Evolutionary conservation across 768 basidiomycete species (phyloP).

Genomic region (Amanita subjunquillea): DNA sequence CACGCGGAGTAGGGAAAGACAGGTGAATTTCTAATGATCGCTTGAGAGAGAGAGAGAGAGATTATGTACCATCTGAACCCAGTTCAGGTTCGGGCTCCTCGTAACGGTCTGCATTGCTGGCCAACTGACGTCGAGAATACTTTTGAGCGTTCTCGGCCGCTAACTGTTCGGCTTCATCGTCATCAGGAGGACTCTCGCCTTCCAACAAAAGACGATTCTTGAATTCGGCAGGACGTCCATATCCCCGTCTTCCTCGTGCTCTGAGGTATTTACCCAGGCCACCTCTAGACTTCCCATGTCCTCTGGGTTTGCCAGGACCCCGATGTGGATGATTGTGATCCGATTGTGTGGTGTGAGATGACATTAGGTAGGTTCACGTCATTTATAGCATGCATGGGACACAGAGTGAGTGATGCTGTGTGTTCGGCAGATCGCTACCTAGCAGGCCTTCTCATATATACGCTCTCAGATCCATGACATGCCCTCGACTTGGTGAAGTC

Average conservation of each 20-base stretch:
- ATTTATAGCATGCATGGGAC: neutral
- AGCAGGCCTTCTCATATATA: neutral
- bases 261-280: constrained; percentile 69
- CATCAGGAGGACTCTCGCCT: constrained; percentile 34
- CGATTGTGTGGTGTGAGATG: neutral
- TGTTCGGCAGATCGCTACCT: neutral
- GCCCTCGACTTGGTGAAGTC: no score
- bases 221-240: constrained; percentile 60
- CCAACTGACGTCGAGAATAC: constrained; percentile 49
- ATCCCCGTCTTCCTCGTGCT: constrained; percentile 50
- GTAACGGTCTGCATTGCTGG: constrained; percentile 68
- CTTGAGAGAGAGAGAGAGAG: neutral
- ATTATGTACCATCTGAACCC: constrained; percentile 53
- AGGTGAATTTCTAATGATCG: neutral
- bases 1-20: neutral
- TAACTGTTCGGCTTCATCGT: constrained; percentile 38
- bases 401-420: neutral
- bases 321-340: neutral
- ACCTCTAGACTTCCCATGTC: constrained; percentile 50
- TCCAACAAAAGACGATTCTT: constrained; percentile 49
- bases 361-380: neutral
- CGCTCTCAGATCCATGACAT: no score
- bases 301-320: constrained; percentile 15
- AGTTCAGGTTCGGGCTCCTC: constrained; percentile 59
- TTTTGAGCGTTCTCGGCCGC: constrained; percentile 36